Base-by-base conservation (phyloP, 768 basidiomycete species). In the Naganishia vishniacii region DNA sequence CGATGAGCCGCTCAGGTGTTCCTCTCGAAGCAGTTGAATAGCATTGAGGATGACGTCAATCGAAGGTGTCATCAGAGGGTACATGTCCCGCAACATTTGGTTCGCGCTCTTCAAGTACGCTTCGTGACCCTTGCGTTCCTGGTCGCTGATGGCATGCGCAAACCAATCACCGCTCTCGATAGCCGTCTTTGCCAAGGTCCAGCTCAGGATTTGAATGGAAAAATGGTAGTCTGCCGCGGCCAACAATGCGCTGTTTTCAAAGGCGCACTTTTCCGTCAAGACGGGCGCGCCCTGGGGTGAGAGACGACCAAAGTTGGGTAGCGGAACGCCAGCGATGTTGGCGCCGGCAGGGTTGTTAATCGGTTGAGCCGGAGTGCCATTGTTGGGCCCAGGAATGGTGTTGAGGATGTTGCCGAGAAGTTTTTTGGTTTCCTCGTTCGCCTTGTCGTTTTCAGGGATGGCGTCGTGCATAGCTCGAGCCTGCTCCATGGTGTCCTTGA, bases 401-500 rank as follows among this genome's bases (percentile, higher is more conserved):
- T 56, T 56, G 34, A 56, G 53, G 31, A 56, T 56, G 53, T 56
- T 56, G 13, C 53, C 53, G 20, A 56, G 53, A 13, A 56, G 53
- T 20, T 56, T 29, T 26, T 56, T 56, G 53, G 53, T 56, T 8
- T 56, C 53, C 37, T 56, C 40, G 53, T 56, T 56, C 34, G 53
- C 53, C 8, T 37, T 23, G 53, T 56, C 53, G 31, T n/a, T 56
- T 1, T 56, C 53, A 3, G 53, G 26, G 34, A 56, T 56, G 37
- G 53, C 53, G 34, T 37, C 53, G 53, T 56, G 53, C 53, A 56
- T 41, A 3, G 53, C 53, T 37, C 31, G 31, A 20, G 53, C 53
- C 53, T 56, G 53, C 8, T 56, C 53, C 53, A 56, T 56, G 48
- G 61, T 62, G 41, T 63, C 62, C 9, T 47, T 37, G 49, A 63